These are phyloP conservation scores for Russula sp. DNA, from an alignment of 768 basidiomycete genomes.

Conservation along the genomic window DNA sequence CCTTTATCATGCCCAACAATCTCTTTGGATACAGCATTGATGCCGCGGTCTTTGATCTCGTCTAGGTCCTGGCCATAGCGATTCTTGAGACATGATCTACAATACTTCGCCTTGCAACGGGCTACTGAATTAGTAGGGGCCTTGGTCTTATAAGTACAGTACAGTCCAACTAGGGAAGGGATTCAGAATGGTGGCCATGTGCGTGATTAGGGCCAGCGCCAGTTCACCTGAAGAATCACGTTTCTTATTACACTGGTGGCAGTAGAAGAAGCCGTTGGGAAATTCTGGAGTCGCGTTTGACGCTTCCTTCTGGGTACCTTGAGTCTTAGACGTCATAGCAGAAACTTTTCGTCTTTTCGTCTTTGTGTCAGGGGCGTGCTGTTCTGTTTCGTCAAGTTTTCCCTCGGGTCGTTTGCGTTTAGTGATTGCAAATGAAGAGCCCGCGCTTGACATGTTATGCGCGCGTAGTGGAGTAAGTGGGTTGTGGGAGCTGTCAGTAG, in stretches of 20 bases:
- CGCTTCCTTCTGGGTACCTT: background rate
- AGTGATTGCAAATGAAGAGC: conserved; percentile 9
- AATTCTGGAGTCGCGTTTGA: conserved; percentile 28
- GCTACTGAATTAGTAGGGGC: conserved; percentile 29
- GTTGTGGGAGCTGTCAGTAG: conserved; percentile 15
- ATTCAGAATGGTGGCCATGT: conserved; percentile 1
- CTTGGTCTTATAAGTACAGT: conserved; percentile 34
- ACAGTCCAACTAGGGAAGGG: conserved; percentile 30
- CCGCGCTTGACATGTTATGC: conserved; percentile 22
- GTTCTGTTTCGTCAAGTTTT: background rate
- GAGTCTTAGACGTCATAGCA: conserved; percentile 31
- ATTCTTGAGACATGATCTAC: conserved; percentile 60
- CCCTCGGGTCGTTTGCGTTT: conserved; percentile 28
- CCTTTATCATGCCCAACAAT: conserved; percentile 29
- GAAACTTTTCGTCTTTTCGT: conserved; percentile 41
- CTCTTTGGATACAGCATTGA: conserved; percentile 19
- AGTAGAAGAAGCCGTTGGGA: conserved; percentile 45
- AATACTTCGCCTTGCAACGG: conserved; percentile 55
- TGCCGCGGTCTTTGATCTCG: conserved; percentile 31
- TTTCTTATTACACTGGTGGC: conserved; percentile 69
- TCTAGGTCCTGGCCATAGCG: conserved; percentile 53
- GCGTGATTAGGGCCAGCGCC: background rate
- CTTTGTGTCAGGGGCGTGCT: conserved; percentile 14
- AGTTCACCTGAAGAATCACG: conserved; percentile 45
- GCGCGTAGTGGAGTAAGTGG: conserved; percentile 25